phyloP scores from a whole-genome alignment of 1,284 basidiomycete genomes.

The Ceratobasidium sp. region DNA sequence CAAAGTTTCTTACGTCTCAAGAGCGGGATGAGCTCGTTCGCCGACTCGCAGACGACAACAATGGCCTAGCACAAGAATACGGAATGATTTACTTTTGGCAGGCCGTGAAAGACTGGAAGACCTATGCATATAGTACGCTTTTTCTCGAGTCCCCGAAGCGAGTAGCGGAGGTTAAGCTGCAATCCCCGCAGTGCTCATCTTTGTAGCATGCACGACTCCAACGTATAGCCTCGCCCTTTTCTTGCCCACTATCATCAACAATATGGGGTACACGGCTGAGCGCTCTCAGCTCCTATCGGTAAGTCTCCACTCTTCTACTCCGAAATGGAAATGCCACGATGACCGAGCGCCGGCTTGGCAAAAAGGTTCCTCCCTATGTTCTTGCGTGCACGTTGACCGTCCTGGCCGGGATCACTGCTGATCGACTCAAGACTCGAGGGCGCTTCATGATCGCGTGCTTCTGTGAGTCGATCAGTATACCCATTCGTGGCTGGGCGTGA shows the following conservation, averaged over 20 bases:
- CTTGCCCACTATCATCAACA: conserved; percentile 61
- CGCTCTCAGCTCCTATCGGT: conserved; percentile 45
- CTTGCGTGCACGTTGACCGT: conserved; percentile 47
- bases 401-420: conserved; percentile 44
- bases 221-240: conserved; percentile 57
- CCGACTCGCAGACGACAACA: conserved; percentile 58
- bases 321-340: neutral
- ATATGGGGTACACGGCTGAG: conserved; percentile 52
- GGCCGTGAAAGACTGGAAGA: conserved; percentile 61
- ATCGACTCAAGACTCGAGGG: conserved; percentile 36
- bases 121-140: conserved; percentile 59
- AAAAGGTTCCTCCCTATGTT: conserved; percentile 35
- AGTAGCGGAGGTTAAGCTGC: neutral
- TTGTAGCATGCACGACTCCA: conserved; percentile 50
- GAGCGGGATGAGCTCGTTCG: conserved; percentile 61
- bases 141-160: conserved; percentile 45
- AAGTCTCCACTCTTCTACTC: neutral
- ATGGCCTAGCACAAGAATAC: conserved; percentile 60
- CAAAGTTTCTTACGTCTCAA: conserved; percentile 59
- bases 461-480: conserved; percentile 14
- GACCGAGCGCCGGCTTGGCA: neutral
- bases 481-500: neutral
- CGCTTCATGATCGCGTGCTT: conserved; percentile 36
- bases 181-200: conserved; percentile 19
- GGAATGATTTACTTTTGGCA: conserved; percentile 57